Evolutionary conservation across 2,329 filamentous ascomycete genomes (phyloP).

Genomic region (Cladophialophora exuberans): DNA sequence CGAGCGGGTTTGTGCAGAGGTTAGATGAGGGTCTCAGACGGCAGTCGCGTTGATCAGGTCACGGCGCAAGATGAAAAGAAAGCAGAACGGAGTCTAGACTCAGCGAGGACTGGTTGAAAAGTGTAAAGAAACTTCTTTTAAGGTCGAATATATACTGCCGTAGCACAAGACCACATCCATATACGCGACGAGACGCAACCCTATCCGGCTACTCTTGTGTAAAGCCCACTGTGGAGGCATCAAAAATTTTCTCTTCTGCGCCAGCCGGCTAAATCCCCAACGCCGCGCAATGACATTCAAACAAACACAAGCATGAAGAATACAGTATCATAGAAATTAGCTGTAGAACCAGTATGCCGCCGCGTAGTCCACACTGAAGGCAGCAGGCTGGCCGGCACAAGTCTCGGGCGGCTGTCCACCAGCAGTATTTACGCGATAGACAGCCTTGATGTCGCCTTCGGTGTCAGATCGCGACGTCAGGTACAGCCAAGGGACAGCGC

Average conservation of each 20-base stretch:
- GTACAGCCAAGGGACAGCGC: constrained; percentile 80
- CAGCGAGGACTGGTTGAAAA: too few species aligned
- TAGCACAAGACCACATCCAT: too few species aligned
- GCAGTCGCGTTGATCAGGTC: too few species aligned
- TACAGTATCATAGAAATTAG: constrained; percentile 1
- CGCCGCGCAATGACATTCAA: background rate
- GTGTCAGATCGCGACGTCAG: constrained; percentile 51
- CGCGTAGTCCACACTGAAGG: constrained; percentile 77
- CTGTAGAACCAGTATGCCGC: constrained; percentile 73
- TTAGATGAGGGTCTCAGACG: too few species aligned
- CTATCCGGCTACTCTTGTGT: too few species aligned
- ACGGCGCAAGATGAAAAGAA: too few species aligned
- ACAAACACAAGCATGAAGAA: background rate
- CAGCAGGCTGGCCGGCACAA: constrained; percentile 65
- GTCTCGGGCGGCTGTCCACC: constrained; percentile 76
- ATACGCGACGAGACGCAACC: background rate
- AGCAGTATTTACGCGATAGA: constrained; percentile 83
- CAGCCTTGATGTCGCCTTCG: constrained; percentile 56
- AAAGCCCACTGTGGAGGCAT: background rate
- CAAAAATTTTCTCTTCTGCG: background rate
- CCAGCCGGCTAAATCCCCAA: constrained; percentile 3
- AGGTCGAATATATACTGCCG: too few species aligned
- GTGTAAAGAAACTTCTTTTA: too few species aligned
- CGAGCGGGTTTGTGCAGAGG: too few species aligned
- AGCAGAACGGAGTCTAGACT: too few species aligned